Conservation (phyloP, 2,329 filamentous ascomycete species). For the Curvularia hawaiiensis region DNA sequence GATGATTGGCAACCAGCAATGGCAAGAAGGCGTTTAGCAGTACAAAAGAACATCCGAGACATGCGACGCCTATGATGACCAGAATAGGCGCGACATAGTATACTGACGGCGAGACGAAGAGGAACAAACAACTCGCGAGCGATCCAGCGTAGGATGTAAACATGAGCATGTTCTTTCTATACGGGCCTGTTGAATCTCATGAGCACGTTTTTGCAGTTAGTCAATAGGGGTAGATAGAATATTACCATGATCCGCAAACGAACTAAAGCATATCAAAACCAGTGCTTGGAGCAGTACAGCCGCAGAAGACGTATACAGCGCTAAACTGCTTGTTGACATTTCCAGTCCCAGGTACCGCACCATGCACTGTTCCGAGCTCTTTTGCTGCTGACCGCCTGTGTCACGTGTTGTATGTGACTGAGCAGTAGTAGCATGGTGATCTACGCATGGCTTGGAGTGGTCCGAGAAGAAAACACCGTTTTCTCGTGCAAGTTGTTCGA, state of each 20-base stretch:
- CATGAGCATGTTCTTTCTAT: slow-evolving; percentile 84
- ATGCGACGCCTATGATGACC: slow-evolving; percentile 85
- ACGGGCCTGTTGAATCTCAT: slow-evolving; percentile 49
- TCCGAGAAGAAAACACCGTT: slow-evolving; percentile 83
- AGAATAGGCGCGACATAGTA: slow-evolving; percentile 81
- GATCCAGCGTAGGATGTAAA: slow-evolving; percentile 80
- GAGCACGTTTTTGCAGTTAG: background rate
- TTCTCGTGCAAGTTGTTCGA: slow-evolving; percentile 89
- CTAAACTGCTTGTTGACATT: slow-evolving; percentile 91
- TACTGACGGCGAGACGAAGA: slow-evolving; percentile 73
- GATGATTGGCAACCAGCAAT: slow-evolving; percentile 82
- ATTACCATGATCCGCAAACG: slow-evolving; percentile 87
- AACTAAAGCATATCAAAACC: slow-evolving; percentile 91
- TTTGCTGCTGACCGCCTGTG: slow-evolving; percentile 17
- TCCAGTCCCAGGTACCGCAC: slow-evolving; percentile 77
- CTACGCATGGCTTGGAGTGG: slow-evolving; percentile 71
- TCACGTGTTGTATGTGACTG: slow-evolving; percentile 36
- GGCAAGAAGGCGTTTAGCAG: slow-evolving; percentile 94
- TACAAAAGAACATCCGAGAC: slow-evolving; percentile 92
- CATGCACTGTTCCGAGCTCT: slow-evolving; percentile 66
- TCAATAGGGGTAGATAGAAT: background rate
- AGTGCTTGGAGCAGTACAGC: slow-evolving; percentile 85
- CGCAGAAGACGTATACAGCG: slow-evolving; percentile 92
- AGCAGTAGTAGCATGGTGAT: slow-evolving; percentile 52
- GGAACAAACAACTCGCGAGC: slow-evolving; percentile 77